These are phyloP conservation scores for Suaeda aralocaspica DNA, from an alignment of 148 eudicot genomes.

Conservation along the genomic window DNA sequence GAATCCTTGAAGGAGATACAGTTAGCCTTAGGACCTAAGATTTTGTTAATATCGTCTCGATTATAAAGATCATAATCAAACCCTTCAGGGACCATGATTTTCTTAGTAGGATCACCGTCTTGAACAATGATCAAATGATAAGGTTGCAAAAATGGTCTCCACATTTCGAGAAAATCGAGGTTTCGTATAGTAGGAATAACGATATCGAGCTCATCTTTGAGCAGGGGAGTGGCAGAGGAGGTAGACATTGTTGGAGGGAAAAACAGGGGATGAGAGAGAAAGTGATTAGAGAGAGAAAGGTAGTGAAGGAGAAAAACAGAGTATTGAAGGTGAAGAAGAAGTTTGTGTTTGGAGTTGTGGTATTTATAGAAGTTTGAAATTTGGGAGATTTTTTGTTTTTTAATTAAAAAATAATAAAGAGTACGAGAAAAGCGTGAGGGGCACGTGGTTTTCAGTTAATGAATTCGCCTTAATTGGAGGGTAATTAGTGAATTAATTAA, in stretches of 20 bases:
- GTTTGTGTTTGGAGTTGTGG: background rate
- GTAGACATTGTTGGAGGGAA: slow-evolving; percentile 14
- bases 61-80: slow-evolving; percentile 64
- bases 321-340: background rate
- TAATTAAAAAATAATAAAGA: slow-evolving; percentile 1
- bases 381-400: background rate
- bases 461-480: no score
- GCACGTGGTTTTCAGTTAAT: slow-evolving; percentile 13
- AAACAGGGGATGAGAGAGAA: slow-evolving; percentile 2
- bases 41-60: slow-evolving; percentile 46
- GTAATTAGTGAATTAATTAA: no score
- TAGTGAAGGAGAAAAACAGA: no score
- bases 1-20: slow-evolving; percentile 72
- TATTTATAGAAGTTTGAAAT: slow-evolving; percentile 21
- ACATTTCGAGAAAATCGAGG: slow-evolving; percentile 63
- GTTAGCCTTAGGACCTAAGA: slow-evolving; percentile 56
- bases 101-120: slow-evolving; percentile 63
- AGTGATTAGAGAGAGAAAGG: background rate
- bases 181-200: slow-evolving; percentile 67
- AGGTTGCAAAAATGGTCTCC: slow-evolving; percentile 51
- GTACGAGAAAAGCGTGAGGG: slow-evolving; percentile 22
- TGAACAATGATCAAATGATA: slow-evolving; percentile 62
- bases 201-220: slow-evolving; percentile 58
- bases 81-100: slow-evolving; percentile 44
- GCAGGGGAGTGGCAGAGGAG: slow-evolving; percentile 24